Evolutionary conservation across 2,329 filamentous ascomycete species (phyloP).

Genomic region (Didymosphaeria variabile): DNA sequence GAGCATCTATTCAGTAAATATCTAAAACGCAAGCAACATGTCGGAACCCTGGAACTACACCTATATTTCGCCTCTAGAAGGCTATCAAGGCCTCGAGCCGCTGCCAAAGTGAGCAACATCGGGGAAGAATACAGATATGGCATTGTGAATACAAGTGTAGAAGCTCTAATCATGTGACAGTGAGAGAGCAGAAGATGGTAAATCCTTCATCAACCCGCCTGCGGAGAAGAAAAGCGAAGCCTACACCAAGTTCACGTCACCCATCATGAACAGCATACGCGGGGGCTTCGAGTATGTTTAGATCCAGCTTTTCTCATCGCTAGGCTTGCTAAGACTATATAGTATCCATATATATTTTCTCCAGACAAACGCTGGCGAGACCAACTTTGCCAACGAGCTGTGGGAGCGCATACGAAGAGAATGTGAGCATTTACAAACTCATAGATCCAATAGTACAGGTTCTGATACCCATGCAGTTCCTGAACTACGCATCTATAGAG

Average conservation of each 20-base stretch:
- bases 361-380: slow-evolving; percentile 67
- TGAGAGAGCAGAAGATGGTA: slow-evolving; percentile 75
- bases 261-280: slow-evolving; percentile 70
- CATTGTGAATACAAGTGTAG: neutral
- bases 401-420: slow-evolving; percentile 82
- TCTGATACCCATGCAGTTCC: slow-evolving; percentile 67
- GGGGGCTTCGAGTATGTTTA: slow-evolving; percentile 74
- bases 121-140: neutral
- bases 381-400: slow-evolving; percentile 73
- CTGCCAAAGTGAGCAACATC: slow-evolving; percentile 55
- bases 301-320: neutral
- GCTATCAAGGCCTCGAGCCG: slow-evolving; percentile 65
- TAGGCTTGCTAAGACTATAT: slow-evolving; percentile 13
- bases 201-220: slow-evolving; percentile 75
- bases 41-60: slow-evolving; percentile 55
- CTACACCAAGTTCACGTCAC: slow-evolving; percentile 74
- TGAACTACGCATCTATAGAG: slow-evolving; percentile 80
- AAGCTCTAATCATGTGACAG: slow-evolving; percentile 40
- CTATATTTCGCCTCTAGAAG: slow-evolving; percentile 66
- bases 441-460: slow-evolving; percentile 14
- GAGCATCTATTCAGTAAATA: neutral
- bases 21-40: slow-evolving; percentile 35
- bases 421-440: slow-evolving; percentile 62
- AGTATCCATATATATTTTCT: slow-evolving; percentile 83
- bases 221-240: slow-evolving; percentile 69